Evolutionary conservation across 139 green algal genomes (phyloP).

Genomic region (Chlamydomonas sp.): DNA sequence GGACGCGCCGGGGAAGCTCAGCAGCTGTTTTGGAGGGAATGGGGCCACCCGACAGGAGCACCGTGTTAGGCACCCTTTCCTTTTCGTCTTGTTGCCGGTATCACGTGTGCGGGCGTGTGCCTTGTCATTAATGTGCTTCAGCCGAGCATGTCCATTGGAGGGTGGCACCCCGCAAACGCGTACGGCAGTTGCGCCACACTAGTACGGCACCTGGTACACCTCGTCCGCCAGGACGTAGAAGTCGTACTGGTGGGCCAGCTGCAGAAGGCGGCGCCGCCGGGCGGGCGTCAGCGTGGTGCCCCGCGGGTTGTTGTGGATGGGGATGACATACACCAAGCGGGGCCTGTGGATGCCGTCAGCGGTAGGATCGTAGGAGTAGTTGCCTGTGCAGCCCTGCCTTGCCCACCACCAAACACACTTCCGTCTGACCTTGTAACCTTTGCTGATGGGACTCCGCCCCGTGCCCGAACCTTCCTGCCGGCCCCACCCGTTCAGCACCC

Average conservation of each 20-base stretch:
- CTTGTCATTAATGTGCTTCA: no score
- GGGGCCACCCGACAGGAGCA: no score
- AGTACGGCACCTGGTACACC: slow-evolving; percentile 49
- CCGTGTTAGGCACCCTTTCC: not conserved
- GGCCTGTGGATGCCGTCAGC: slow-evolving; percentile 49
- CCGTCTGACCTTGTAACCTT: no score
- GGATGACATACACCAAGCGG: slow-evolving; percentile 60
- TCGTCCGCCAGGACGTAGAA: slow-evolving; percentile 61
- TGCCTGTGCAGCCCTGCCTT: no score
- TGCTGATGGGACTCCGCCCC: no score
- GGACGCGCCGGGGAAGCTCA: slow-evolving; percentile 29
- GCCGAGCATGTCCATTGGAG: not conserved
- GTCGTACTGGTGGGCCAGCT: slow-evolving; percentile 44
- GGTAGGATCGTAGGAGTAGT: no score
- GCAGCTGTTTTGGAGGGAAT: not conserved
- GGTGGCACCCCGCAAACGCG: no score
- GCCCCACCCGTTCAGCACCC: no score
- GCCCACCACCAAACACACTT: no score
- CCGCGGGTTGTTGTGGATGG: slow-evolving; percentile 58
- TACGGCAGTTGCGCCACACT: no score
- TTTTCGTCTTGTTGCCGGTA: not conserved
- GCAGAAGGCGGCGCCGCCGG: slow-evolving; percentile 41
- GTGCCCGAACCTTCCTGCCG: no score
- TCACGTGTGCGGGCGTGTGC: not conserved
- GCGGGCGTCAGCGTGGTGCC: slow-evolving; percentile 18